phyloP scores from a whole-genome alignment of 768 basidiomycete species.

The Stropharia rugosoannulata region DNA sequence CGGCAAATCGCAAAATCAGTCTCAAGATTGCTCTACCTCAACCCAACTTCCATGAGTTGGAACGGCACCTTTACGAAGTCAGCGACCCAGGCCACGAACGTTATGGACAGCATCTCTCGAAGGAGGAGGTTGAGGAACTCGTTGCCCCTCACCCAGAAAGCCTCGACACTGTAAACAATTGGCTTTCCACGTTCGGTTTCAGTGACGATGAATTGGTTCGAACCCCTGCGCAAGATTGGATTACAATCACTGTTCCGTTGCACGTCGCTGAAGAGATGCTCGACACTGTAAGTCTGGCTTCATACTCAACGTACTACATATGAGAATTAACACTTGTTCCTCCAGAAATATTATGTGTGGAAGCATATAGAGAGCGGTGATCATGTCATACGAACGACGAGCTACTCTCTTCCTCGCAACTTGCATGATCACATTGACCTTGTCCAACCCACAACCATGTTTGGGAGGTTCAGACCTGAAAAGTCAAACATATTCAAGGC shows the following conservation, averaged over 20 bases:
- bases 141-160: constrained; percentile 59
- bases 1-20: constrained; percentile 43
- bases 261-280: constrained; percentile 65
- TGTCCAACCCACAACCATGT: constrained; percentile 70
- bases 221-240: constrained; percentile 68
- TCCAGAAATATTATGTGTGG: constrained; percentile 56
- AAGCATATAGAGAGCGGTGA: constrained; percentile 46
- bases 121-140: constrained; percentile 63
- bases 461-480: constrained; percentile 48
- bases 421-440: constrained; percentile 63
- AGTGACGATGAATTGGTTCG: constrained; percentile 41
- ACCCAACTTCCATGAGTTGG: constrained; percentile 45
- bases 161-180: constrained; percentile 53
- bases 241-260: constrained; percentile 59
- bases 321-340: background rate
- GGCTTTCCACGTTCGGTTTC: constrained; percentile 59
- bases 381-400: constrained; percentile 57
- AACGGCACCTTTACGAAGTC: constrained; percentile 52
- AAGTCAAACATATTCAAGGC: constrained; percentile 39
- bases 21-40: constrained; percentile 61
- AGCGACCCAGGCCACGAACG: constrained; percentile 53
- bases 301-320: background rate
- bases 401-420: constrained; percentile 59
- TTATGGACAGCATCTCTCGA: constrained; percentile 57
- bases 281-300: constrained; percentile 37